Base-by-base conservation (phyloP, 768 basidiomycete species). In the Boletus bicolor region DNA sequence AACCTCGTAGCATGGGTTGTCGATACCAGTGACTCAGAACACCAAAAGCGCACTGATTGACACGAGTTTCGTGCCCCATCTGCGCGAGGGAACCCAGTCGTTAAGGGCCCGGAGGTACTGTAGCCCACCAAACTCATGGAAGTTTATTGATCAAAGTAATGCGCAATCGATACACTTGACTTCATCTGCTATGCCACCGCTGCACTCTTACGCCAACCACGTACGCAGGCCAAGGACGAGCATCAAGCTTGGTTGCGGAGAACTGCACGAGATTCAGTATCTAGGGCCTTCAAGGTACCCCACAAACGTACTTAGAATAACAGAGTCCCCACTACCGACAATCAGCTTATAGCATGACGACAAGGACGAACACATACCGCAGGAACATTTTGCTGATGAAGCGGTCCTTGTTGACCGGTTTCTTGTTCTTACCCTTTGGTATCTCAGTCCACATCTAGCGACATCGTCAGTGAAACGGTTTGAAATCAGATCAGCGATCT, bases 321-420 rank as follows among this genome's bases (percentile, higher is more conserved):
- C 97, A 26, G 96, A 98, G 73, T 98, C 96, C 24, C 97, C 97
- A 44, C 95, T 93, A 52, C 35, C 48, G 42, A 49, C 51, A 36
- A 53, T 61, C 47, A 68, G 56, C 50, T 51, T 10, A 55, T 53
- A 32, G 57, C 38, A 39, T 21, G 37, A 55, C 37, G 39, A 44
- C 44, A 44, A 42, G 53, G 30, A 35, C 44, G 24, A 48, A 24
- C 37, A 72, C 84, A 49, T 65, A 89, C 91, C 93, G 82, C 58
- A 98, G 75, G 75, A 96, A 98, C 93, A 99, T 96, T 77, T 98
- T 99, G 72, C 93, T 96, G 72, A 99, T 96, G 78, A 98, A 99
- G 46, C 97, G 83, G 75, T 98, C 97, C 76, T 98, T 98, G 79
- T 98, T 98, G 54, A 98, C 87, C 7, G 97, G 92, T 70, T 98